Base-by-base conservation (phyloP, 345 rosid genomes). In the Trapa incisa region DNA sequence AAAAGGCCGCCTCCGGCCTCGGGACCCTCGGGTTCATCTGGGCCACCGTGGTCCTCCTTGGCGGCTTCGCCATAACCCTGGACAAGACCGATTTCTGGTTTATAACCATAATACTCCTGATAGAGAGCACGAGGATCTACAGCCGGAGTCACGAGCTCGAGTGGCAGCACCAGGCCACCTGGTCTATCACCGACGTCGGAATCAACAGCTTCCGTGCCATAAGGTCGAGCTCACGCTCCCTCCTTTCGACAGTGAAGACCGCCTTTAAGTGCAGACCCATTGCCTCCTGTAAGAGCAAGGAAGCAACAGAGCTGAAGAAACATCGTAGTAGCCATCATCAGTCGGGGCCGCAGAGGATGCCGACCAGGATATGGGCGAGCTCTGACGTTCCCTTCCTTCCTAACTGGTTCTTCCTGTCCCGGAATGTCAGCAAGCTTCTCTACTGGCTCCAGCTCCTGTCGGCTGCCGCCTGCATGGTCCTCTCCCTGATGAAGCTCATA, bases 1-100 rank as follows among this genome's bases (percentile, higher is more conserved):
- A 92, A 80, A 92, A 92, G 78, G 73, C 85, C 3, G 98, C 98
- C 4, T 87, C 96, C 4, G 83, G 89, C 8, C 78, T 92, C 0
- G 98, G 96, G 67, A 84, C 98, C 1, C 85, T 92, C 0, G 96
- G 98, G 2, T 92, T 92, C 68, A 87, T 89, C 73, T 89, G 98
- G 98, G 98, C 95, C 36, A 92, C 98, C 0, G 96, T 92, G 45
- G 96, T 92, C 71, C 96, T 89, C 6, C 85, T 92, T 0, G 98
- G 96, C 0, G 98, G 98, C 8, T 89, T 92, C 65, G 98, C 98
- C 12, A 87, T 89, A 74, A 84, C 91, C 22, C 78, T 92, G 62
- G 95, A 92, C 42, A 75, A 75, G 53, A 82, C 91, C 5, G 98
- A 92, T 72, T 92, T 92, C 66, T 89, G 96, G 98, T 78, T 86